Percentiles rank a stretch among this genome's conserved stretches.
These are phyloP conservation scores for Alternaria viburni DNA, from an alignment of 2,329 filamentous ascomycete genomes.

Conservation along the genomic window DNA sequence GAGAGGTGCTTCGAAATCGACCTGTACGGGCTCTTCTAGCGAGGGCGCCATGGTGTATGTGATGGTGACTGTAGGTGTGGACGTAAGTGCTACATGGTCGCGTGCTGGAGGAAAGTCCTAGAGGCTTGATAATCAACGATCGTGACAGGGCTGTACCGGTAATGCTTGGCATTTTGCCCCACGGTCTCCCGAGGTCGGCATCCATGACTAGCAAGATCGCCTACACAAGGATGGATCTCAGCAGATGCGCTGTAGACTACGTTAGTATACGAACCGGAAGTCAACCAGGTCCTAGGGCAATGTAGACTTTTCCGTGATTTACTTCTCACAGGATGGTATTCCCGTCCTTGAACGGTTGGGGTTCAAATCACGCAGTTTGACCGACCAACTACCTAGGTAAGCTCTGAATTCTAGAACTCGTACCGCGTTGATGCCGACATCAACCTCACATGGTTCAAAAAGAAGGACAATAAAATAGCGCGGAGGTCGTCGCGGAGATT, in stretches of 20 bases:
- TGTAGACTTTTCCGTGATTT: neutral
- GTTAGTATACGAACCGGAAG: neutral
- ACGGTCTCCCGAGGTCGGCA: conserved; percentile 31
- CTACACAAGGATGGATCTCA: neutral
- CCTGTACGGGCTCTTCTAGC: conserved; percentile 71
- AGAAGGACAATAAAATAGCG: neutral
- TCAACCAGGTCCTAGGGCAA: neutral
- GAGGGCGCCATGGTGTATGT: conserved; percentile 73
- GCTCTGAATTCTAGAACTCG: neutral
- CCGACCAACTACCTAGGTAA: neutral
- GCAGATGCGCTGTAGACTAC: neutral
- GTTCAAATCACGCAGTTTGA: neutral
- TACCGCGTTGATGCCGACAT: neutral
- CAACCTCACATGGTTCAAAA: neutral
- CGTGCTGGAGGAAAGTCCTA: conserved; percentile 24
- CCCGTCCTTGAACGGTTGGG: neutral
- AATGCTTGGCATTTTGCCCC: conserved; percentile 34
- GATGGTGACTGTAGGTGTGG: conserved; percentile 4
- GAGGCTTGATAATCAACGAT: conserved; percentile 43
- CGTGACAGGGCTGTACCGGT: conserved; percentile 29
- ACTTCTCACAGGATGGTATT: neutral
- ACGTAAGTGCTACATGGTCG: conserved; percentile 27
- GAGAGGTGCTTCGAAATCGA: conserved; percentile 76
- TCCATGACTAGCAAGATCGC: conserved; percentile 5
- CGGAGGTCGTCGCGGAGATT: neutral